These are phyloP conservation scores for Hevea brasiliensis DNA, from an alignment of 345 rosid genomes.

Conservation along the genomic window DNA sequence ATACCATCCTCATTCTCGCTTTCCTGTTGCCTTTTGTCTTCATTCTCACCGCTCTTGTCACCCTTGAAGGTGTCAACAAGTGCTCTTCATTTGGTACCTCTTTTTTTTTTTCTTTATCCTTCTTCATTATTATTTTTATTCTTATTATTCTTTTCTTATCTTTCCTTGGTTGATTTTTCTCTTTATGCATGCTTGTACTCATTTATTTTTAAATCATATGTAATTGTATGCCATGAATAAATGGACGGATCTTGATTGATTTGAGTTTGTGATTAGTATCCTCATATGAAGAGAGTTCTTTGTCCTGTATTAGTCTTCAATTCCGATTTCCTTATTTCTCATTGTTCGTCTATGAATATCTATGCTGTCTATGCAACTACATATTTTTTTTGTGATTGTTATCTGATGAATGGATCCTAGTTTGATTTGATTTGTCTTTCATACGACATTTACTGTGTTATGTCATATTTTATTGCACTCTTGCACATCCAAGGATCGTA, in stretches of 20 bases:
- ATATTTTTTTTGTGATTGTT: not conserved
- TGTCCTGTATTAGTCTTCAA: too few species aligned
- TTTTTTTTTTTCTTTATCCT: not conserved
- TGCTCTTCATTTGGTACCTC: conserved; percentile 94
- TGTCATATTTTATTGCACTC: not conserved
- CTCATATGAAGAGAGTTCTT: not conserved
- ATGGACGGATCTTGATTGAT: conserved; percentile 28
- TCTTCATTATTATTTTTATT: too few species aligned
- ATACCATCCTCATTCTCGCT: conserved; percentile 92
- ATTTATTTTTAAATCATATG: not conserved
- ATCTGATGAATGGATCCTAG: conserved; percentile 1
- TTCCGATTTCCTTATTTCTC: not conserved
- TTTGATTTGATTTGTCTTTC: conserved; percentile 1
- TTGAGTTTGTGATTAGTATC: not conserved
- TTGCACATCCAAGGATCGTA: not conserved
- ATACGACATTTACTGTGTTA: conserved; percentile 1
- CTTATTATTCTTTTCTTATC: not conserved
- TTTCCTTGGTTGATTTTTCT: not conserved
- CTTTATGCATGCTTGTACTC: not conserved
- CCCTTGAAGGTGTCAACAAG: conserved; percentile 99
- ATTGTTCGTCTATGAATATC: not conserved
- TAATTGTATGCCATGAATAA: not conserved
- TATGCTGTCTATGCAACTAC: not conserved
- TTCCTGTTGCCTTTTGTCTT: conserved; percentile 97
- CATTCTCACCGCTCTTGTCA: conserved; percentile 95